Conservation (phyloP, 805 yeast species). For the Babjeviella inositovora region DNA sequence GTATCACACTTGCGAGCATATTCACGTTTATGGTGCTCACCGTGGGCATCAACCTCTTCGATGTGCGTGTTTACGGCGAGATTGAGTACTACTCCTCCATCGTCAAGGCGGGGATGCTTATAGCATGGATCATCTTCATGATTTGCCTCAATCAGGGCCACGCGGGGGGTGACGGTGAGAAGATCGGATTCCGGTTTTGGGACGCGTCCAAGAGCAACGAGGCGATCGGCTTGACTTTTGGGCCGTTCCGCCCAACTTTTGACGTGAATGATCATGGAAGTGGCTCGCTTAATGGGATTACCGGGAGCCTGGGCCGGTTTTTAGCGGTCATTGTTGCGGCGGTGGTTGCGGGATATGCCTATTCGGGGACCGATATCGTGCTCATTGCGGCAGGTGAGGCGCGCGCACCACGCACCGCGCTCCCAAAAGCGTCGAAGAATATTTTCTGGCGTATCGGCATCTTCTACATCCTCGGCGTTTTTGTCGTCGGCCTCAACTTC, state of each 20-base stretch:
- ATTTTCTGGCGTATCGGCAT: slow-evolving; percentile 58
- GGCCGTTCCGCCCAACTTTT: slow-evolving; percentile 61
- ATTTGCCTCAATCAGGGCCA: slow-evolving; percentile 49
- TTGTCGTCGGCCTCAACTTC: slow-evolving; percentile 55
- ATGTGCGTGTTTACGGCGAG: slow-evolving; percentile 63
- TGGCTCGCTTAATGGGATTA: slow-evolving; percentile 37
- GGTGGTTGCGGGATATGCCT: slow-evolving; percentile 56
- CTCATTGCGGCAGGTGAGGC: slow-evolving; percentile 79
- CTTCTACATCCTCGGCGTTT: slow-evolving; percentile 50
- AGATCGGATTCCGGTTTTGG: slow-evolving; percentile 65
- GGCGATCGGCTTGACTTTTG: slow-evolving; percentile 35
- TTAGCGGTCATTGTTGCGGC: slow-evolving; percentile 45
- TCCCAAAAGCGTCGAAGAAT: slow-evolving; percentile 63
- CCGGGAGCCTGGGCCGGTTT: slow-evolving; percentile 44
- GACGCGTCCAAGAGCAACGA: slow-evolving; percentile 29
- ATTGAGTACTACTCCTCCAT: slow-evolving; percentile 49
- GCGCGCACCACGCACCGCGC: slow-evolving; percentile 59
- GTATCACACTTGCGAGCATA: slow-evolving; percentile 42
- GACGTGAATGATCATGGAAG: slow-evolving; percentile 46
- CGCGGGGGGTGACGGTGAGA: slow-evolving; percentile 19
- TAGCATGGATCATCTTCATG: slow-evolving; percentile 44
- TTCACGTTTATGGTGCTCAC: slow-evolving; percentile 24
- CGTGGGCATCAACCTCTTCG: slow-evolving; percentile 38
- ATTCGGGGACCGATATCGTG: slow-evolving; percentile 71
- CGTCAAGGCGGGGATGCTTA: slow-evolving; percentile 33